phyloP scores from a whole-genome alignment of 2,329 filamentous ascomycete species.

The Chrysosporium keratinophilum region DNA sequence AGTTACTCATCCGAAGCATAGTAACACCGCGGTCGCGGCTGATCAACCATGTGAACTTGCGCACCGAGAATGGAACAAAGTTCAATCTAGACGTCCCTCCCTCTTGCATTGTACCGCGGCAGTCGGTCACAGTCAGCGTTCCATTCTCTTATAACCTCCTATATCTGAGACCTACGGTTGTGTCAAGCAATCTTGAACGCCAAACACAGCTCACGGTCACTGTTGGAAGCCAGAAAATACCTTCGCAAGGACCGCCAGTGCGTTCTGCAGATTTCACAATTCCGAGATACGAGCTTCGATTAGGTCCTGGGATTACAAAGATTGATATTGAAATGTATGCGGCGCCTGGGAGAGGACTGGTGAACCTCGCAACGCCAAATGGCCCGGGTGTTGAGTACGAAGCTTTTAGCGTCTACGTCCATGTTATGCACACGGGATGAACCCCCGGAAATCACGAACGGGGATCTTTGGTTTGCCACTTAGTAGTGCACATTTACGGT shows the following conservation, averaged over 20 bases:
- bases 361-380: slow-evolving; percentile 46
- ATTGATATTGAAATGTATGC: slow-evolving; percentile 71
- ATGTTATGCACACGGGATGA: slow-evolving; percentile 42
- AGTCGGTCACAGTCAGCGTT: slow-evolving; percentile 62
- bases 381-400: slow-evolving; percentile 59
- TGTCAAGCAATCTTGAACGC: slow-evolving; percentile 53
- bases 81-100: slow-evolving; percentile 57
- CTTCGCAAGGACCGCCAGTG: slow-evolving; percentile 49
- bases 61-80: slow-evolving; percentile 23
- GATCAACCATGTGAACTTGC: slow-evolving; percentile 6
- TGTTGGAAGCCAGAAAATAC: slow-evolving; percentile 53
- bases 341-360: slow-evolving; percentile 50
- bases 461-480: too few species aligned
- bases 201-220: slow-evolving; percentile 68
- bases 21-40: slow-evolving; percentile 3
- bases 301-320: slow-evolving; percentile 63
- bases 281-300: slow-evolving; percentile 63
- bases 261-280: slow-evolving; percentile 43
- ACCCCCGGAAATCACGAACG: too few species aligned
- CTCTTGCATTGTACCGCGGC: slow-evolving; percentile 54
- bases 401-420: slow-evolving; percentile 63
- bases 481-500: too few species aligned
- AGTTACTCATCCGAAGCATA: not conserved
- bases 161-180: slow-evolving; percentile 58
- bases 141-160: slow-evolving; percentile 57